Evolutionary conservation across 441 rosid species (phyloP), one percentile per base, ranked within the genome.

Genomic region (Geranium incanum): DNA sequence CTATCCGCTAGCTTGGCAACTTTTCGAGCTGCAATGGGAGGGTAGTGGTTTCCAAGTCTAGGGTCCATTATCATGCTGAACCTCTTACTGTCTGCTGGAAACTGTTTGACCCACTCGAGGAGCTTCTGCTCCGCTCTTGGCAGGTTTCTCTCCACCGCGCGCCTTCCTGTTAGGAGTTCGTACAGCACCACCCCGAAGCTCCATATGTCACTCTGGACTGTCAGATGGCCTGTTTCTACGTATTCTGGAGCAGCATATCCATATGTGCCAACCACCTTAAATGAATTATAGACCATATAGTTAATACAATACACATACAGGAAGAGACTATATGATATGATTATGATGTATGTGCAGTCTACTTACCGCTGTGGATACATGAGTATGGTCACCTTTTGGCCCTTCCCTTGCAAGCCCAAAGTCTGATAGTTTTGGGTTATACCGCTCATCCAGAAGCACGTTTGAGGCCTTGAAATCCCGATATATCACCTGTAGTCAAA

Each of bases 211-310:
- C 80, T 94, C 85, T 88, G 86, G 11, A 88, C 80, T 38, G 97
- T 88, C 41, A 94, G 88, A 75, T 93, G 93, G 5, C 98, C 98
- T 0, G 97, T 91, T 59, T 84, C 92, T 50, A 94, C 45, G 69
- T 94, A 94, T 39, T 94, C 98, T 3, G 97, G 98, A 43, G 98
- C 93, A 18, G 91, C 95, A 84, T 94, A 94, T 71, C 97, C 97
- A 88, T 85, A 80, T 67, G 99, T 94, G 23, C 97, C 99, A 38
- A 94, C 97, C 63, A 91, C 97, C 97, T 94, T 28, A 28, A 28
- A 28, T 28, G 33, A 28, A 28, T 28, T 28, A 28, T 28, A 28
- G 33, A 28, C 33, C 33, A 28, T 28, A 28, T 28, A 28, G 3
- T 28, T 1, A 28, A 28, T 28, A 28, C 33, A 28, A 28, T 28